Evolutionary conservation across 2,329 filamentous ascomycete genomes (phyloP), one percentile per base, ranked within the genome.

Genomic region (Arthrobotrys pseudoclavata): DNA sequence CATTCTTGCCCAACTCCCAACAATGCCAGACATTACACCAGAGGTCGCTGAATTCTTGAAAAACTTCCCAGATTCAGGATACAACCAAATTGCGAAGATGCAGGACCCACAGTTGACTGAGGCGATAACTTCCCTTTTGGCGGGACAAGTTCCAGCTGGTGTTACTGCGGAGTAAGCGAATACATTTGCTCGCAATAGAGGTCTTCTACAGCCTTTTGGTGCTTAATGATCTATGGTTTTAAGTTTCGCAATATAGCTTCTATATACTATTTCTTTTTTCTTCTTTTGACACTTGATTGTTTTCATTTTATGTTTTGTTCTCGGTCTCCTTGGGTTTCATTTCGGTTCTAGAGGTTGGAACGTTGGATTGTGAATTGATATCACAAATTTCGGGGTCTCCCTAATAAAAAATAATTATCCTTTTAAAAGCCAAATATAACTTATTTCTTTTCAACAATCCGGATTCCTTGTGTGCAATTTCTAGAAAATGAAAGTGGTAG

Each of bases 141-240:
- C 24, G 9, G 60, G 60, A 48, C 60, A 63, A 40, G 26, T 48
- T 4, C 60, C 60, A 24, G 40, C 60, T 48, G 60, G 60, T 26
- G 34, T 60, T 7, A 60, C 55, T 6, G 34, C 13, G 4, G 7
- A 42, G 12, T 53, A 53, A 53, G 13, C 50, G 24, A 18, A 2
- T 42, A 42, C n/a, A n/a, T 42, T 18, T 5, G 15, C 40, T 18
- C n/a, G 3, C 4, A 48, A 24, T 24, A 24, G 4, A 24, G 5
- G 5, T 20, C 5, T 20, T 2, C 18, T 6, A 20, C 4, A 7
- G n/a, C n/a, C n/a, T 7, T 47, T 20, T 20, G 18, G 18, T 20
- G 1, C 4, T 26, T 50, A 26, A 20, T 50, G 12, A 10, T 26
- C 22, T 26, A 50, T 7, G 47, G 4, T 26, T 50, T 3, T 26